Percentiles rank a stretch among this genome's conserved stretches.
Evolutionary conservation across 2,329 filamentous ascomycete species (phyloP).

Genomic region (Pseudovirgaria hyperparasitica): DNA sequence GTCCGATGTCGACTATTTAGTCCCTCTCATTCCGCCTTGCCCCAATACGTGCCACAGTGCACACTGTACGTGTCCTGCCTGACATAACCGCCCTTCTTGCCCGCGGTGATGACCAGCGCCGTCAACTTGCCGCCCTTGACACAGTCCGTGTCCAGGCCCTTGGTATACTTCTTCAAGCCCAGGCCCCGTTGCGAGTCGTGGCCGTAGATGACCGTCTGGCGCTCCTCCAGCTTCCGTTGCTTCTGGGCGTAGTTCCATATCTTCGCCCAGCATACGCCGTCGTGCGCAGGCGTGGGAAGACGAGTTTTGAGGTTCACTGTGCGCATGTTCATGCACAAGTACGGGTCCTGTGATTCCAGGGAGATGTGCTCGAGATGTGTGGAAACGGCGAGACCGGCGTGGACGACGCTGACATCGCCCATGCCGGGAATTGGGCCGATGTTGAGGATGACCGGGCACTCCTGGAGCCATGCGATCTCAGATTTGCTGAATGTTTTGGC

Average conservation of each 20-base stretch:
- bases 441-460: constrained; percentile 65
- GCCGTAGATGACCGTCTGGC: constrained; percentile 69
- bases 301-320: constrained; percentile 54
- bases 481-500: constrained; percentile 43
- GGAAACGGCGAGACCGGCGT: constrained; percentile 73
- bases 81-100: constrained; percentile 22
- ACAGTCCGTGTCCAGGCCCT: constrained; percentile 78
- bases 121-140: constrained; percentile 63
- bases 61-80: no score
- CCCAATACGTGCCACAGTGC: no score
- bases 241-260: constrained; percentile 35
- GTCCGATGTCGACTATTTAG: no score
- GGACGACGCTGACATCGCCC: constrained; percentile 61
- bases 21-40: no score
- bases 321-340: constrained; percentile 86
- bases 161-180: constrained; percentile 54
- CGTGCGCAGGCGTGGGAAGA: constrained; percentile 38
- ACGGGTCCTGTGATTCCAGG: constrained; percentile 60
- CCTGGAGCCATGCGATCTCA: constrained; percentile 56
- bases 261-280: constrained; percentile 55
- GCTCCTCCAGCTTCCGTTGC: constrained; percentile 20
- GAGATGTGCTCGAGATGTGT: no score
- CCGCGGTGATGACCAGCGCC: constrained; percentile 59
- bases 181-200: constrained; percentile 70
- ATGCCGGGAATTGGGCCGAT: constrained; percentile 49